A percentile compares a stretch with the other conserved stretches of the same genome.
Conservation (phyloP, 257 asterid genomes). For the Gentiana macrophylla region DNA sequence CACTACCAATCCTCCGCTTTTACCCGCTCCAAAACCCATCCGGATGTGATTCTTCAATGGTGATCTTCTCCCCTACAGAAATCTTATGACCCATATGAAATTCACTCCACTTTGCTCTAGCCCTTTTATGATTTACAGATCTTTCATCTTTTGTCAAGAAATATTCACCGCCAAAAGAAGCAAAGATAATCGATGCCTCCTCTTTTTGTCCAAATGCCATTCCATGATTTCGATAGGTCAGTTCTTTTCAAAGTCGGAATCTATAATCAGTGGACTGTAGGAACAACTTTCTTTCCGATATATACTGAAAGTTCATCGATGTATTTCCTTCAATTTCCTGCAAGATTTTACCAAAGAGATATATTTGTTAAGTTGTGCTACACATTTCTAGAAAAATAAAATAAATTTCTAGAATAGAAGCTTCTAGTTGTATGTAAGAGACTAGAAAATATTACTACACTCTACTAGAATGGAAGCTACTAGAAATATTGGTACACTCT, state of each 20-base stretch:
- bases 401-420: too few relatives aligned
- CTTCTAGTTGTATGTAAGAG: too few relatives aligned
- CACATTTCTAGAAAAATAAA: too few relatives aligned
- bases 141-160: conserved; percentile 2
- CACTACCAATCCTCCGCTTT: conserved; percentile 4
- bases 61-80: not conserved
- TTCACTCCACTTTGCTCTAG: conserved; percentile 7
- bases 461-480: too few relatives aligned
- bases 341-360: conserved; percentile 6
- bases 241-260: not conserved
- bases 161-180: conserved; percentile 8
- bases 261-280: conserved; percentile 3
- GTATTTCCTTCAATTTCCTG: conserved; percentile 6
- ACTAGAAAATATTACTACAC: too few relatives aligned
- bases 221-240: conserved; percentile 14
- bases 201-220: conserved; percentile 28
- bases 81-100: conserved; percentile 12
- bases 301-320: not conserved
- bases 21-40: conserved; percentile 4
- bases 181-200: not conserved
- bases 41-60: not conserved
- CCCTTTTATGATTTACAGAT: conserved; percentile 3
- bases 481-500: too few relatives aligned
- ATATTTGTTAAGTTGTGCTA: too few relatives aligned
- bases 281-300: conserved; percentile 1